Evolutionary conservation across 2,329 filamentous ascomycete species (phyloP).

Genomic region (Penicillium concentricum): DNA sequence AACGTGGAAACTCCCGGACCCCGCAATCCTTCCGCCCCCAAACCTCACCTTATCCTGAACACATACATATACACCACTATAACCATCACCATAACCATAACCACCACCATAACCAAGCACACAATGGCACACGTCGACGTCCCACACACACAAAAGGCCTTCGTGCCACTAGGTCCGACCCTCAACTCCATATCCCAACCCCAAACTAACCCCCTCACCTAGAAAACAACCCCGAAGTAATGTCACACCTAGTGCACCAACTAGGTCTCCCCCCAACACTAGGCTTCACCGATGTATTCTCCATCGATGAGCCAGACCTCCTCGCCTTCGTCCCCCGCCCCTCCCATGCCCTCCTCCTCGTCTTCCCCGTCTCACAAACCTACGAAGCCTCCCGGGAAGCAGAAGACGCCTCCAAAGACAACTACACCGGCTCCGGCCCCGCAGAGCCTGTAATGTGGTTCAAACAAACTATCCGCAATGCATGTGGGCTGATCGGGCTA

Average conservation of each 20-base stretch:
- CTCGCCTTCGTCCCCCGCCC: conserved; percentile 86
- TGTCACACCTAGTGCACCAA: conserved; percentile 76
- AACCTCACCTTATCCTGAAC: background rate
- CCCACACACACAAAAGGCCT: conserved; percentile 45
- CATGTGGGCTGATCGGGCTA: conserved; percentile 86
- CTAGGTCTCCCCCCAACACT: conserved; percentile 79
- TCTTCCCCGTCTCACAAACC: conserved; percentile 77
- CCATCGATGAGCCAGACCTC: conserved; percentile 79
- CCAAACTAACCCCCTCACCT: conserved; percentile 11
- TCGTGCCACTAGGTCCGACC: conserved; percentile 47
- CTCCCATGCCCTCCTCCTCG: conserved; percentile 81
- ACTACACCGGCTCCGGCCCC: conserved; percentile 67
- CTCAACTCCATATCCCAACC: background rate
- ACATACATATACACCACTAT: background rate
- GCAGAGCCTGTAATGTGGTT: conserved; percentile 86
- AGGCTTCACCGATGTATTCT: conserved; percentile 87
- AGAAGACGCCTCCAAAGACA: conserved; percentile 65
- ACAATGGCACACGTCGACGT: conserved; percentile 39
- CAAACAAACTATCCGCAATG: conserved; percentile 90
- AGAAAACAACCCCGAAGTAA: conserved; percentile 82
- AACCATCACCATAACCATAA: background rate
- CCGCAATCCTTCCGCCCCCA: background rate
- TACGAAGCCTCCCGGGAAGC: conserved; percentile 75
- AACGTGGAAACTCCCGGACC: background rate
- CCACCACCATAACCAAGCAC: background rate